Conservation (phyloP, 768 basidiomycete species). For the Pisolithus sp. region DNA sequence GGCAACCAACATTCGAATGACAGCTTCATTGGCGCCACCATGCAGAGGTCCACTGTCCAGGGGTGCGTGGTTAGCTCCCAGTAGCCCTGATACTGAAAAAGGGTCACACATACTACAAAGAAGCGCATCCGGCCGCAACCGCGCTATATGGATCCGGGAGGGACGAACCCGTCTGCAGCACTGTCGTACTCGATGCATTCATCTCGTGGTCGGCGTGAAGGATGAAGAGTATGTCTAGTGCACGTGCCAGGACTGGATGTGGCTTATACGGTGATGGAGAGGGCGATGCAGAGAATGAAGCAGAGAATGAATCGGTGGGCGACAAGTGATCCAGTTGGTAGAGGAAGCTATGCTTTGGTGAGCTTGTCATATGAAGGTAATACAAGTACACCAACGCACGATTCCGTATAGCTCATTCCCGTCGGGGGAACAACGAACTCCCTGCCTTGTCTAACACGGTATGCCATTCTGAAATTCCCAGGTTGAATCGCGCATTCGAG, state of each 20-base stretch:
- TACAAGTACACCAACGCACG: constrained; percentile 35
- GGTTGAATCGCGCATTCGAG: not conserved
- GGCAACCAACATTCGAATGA: constrained; percentile 87
- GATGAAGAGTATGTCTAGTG: constrained; percentile 82
- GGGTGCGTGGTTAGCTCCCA: not conserved
- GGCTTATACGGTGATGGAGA: constrained; percentile 62
- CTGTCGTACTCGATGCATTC: constrained; percentile 81
- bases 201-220: constrained; percentile 89
- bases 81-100: not conserved
- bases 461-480: constrained; percentile 66
- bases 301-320: constrained; percentile 23
- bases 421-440: constrained; percentile 82
- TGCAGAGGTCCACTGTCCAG: constrained; percentile 24
- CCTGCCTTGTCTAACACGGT: constrained; percentile 85
- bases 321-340: constrained; percentile 84
- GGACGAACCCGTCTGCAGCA: constrained; percentile 82
- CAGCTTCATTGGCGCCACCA: constrained; percentile 89
- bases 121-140: constrained; percentile 84
- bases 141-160: constrained; percentile 89
- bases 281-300: constrained; percentile 33
- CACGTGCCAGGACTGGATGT: constrained; percentile 80
- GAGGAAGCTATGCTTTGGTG: constrained; percentile 52
- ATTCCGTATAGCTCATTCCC: constrained; percentile 77
- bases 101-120: constrained; percentile 62
- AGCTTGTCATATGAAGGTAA: not conserved